Evolutionary conservation across 73 alveolate genomes (phyloP), one percentile per base, ranked within the genome.

Genomic region (Paramecium biaurelia): DNA sequence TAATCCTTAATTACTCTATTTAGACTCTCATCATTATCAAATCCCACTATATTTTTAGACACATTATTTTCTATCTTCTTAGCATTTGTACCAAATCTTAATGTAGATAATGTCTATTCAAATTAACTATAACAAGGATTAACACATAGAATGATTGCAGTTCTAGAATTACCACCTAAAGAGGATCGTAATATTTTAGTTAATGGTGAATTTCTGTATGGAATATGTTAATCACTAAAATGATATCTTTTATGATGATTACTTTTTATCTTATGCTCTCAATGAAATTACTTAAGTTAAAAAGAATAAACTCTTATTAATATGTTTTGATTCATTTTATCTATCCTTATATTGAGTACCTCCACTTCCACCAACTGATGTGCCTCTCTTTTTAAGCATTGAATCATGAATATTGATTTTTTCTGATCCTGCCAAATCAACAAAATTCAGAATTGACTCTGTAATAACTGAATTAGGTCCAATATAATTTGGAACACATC

Each of bases 21-120:
- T 0, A 94, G 86, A 56, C 79, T 74, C n/a, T 92, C 93, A 18
- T 94, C 95, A 86, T 94, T 93, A 21, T 92, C 95, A 59, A 43
- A 93, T 41, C 94, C 70, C 12, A 53, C 70, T 7, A 95, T 93
- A 58, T 95, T 95, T 15, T 97, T 97, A 14, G 89, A 85, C 1
- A 96, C 98, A 92, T 96, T 97, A 92, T 98, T 98, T 92, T 98
- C 95, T 34, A 98, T 98, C 94, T 96, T 96, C 93, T 96, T 97
- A 0, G 99, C 99, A 74, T 98, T 97, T 35, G 94, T 95, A 15
- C 99, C 99, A 92, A 92, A 92, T 82, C 95, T 92, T 7, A 92
- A 74, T 5, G 95, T 92, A 4, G 89, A 57, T 12, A 74, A 56
- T 7, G 92, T 92, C 35, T 84, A 30, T 45, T 92, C 95, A 92